Evolutionary conservation across 257 asterid species (phyloP).

Genomic region (Solanum tarapatanum): DNA sequence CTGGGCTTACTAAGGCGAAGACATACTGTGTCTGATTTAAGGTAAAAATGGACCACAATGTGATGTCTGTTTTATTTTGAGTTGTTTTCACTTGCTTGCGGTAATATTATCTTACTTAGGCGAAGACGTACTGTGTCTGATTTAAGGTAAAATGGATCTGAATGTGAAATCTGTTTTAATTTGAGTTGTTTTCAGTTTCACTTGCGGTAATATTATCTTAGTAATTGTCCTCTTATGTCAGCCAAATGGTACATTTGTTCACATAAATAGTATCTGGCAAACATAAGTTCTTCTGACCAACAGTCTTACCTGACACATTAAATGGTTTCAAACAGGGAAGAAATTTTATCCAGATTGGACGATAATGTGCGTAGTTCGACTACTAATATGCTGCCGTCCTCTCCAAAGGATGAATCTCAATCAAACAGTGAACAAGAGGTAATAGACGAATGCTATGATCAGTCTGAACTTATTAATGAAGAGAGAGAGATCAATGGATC

Average conservation of each 20-base stretch:
- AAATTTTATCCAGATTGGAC: conserved; percentile 59
- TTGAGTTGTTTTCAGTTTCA: background rate
- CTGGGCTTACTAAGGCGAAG: conserved; percentile 65
- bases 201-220: background rate
- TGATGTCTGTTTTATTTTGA: background rate
- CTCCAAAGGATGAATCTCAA: conserved; percentile 11
- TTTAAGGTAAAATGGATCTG: conserved; percentile 42
- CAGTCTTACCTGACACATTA: background rate
- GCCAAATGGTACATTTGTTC: background rate
- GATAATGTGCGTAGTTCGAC: conserved; percentile 20
- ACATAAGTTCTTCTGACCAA: background rate
- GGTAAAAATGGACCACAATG: conserved; percentile 28
- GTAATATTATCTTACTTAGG: conserved; percentile 3
- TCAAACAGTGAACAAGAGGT: conserved; percentile 12
- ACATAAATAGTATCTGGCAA: background rate
- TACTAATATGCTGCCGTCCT: conserved; percentile 17
- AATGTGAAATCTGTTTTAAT: background rate
- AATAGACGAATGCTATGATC: conserved; percentile 10
- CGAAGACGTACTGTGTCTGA: conserved; percentile 67
- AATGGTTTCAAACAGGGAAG: conserved; percentile 49
- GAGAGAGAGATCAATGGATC: conserved; percentile 20
- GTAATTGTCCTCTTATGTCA: background rate
- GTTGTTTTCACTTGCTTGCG: background rate
- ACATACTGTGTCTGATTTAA: conserved; percentile 68
- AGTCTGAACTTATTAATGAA: conserved; percentile 18